Evolutionary conservation across 1,284 basidiomycete genomes (phyloP).

Genomic region (Leccinum fuscescens): DNA sequence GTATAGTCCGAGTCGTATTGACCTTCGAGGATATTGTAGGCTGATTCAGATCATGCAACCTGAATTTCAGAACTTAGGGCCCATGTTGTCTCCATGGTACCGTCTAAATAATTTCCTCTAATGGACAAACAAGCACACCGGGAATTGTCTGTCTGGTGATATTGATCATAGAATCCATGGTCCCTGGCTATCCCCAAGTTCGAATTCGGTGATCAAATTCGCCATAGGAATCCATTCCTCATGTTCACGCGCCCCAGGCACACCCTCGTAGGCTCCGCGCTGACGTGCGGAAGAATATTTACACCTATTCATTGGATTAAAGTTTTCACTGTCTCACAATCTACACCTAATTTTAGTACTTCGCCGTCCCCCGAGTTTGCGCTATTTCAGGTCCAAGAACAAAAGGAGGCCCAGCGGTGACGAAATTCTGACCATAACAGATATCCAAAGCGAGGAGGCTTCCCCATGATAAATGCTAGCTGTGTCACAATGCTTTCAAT

Average conservation of each 20-base stretch:
- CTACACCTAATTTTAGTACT: background rate
- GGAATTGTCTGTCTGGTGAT: background rate
- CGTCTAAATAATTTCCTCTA: background rate
- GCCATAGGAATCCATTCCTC: too few species aligned
- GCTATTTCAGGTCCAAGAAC: constrained; percentile 3
- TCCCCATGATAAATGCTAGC: constrained; percentile 14
- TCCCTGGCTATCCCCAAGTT: background rate
- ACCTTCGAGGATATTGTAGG: background rate
- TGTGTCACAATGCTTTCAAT: background rate
- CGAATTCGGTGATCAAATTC: background rate
- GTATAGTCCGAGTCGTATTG: background rate
- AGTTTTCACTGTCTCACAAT: background rate
- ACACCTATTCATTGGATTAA: background rate
- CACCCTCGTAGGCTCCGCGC: background rate
- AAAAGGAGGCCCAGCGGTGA: background rate
- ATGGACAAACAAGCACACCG: background rate
- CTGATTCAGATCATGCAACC: background rate
- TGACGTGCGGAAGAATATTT: background rate
- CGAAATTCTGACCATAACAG: constrained; percentile 6
- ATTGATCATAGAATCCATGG: background rate
- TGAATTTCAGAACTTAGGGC: background rate
- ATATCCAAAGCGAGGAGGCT: background rate
- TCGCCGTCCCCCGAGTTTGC: background rate
- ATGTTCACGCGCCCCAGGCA: background rate
- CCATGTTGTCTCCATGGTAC: background rate